Percentiles rank a stretch among this genome's conserved stretches.
phyloP scores from a whole-genome alignment of 306 rosid genomes.

The Rosa lucieae region DNA sequence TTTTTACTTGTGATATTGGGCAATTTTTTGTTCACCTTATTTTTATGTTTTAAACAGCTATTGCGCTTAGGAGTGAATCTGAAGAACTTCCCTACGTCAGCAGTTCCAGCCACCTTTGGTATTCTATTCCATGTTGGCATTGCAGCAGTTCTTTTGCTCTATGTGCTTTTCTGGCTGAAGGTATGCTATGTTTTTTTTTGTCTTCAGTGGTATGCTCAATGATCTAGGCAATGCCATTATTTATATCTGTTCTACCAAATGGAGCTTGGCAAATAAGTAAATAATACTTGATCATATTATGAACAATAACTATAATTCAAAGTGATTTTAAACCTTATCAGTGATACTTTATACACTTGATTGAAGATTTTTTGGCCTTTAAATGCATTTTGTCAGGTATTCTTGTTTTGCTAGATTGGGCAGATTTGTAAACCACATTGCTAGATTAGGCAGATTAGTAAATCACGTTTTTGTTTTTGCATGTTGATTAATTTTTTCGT shows the following conservation, averaged over 20 bases:
- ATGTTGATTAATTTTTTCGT: not conserved
- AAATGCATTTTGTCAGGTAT: no score
- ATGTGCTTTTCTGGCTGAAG: conserved; percentile 92
- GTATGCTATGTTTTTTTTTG: conserved; percentile 38
- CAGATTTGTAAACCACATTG: no score
- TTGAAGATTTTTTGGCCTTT: no score
- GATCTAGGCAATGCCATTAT: no score
- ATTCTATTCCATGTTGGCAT: conserved; percentile 72
- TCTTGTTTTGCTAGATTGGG: no score
- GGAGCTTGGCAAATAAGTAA: no score
- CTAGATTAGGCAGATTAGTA: no score
- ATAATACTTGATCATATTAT: no score
- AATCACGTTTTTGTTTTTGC: not conserved
- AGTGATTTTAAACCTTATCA: no score
- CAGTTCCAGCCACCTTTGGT: conserved; percentile 59
- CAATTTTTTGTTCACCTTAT: conserved; percentile 17
- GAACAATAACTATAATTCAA: no score
- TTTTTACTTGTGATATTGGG: conserved; percentile 3
- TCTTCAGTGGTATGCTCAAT: not conserved
- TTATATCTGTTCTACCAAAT: no score
- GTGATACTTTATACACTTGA: no score
- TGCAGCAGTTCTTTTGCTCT: conserved; percentile 80
- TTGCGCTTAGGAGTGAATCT: conserved; percentile 78
- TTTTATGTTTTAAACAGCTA: conserved; percentile 49
- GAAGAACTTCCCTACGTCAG: conserved; percentile 77